phyloP scores from a whole-genome alignment of 2,329 filamentous ascomycete genomes.

The Trichoderma pleuroti region DNA sequence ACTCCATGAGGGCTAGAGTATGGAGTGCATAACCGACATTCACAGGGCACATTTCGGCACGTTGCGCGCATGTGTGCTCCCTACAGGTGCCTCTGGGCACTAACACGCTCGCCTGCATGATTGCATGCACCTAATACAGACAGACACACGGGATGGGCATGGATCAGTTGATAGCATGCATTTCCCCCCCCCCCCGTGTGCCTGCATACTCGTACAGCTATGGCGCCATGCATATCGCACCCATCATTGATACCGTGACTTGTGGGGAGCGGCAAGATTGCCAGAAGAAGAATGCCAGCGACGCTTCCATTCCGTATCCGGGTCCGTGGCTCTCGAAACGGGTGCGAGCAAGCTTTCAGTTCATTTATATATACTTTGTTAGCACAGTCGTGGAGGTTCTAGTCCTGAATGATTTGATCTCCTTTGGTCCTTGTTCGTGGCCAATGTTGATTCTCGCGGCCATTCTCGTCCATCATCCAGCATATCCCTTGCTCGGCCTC shows the following conservation, averaged over 20 bases:
- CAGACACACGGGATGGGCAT: not conserved
- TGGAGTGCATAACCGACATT: not conserved
- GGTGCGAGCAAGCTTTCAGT: not conserved
- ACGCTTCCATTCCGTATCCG: not conserved
- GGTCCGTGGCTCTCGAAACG: not conserved
- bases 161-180: not conserved
- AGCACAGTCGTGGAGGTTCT: not conserved
- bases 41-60: not conserved
- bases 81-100: not conserved
- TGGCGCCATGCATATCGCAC: conserved; percentile 9
- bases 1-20: not conserved
- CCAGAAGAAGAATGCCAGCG: not conserved
- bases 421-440: not conserved
- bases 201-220: not conserved
- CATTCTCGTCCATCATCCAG: not conserved
- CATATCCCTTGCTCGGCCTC: not conserved
- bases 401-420: not conserved
- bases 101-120: not conserved
- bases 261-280: not conserved
- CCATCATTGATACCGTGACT: not conserved
- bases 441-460: not conserved
- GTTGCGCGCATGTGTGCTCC: not conserved
- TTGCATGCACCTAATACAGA: not conserved
- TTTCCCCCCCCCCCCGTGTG: conserved; percentile 15
- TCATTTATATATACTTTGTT: not conserved